Evolutionary conservation across 1,284 basidiomycete species (phyloP).

Genomic region (Malassezia furfur): DNA sequence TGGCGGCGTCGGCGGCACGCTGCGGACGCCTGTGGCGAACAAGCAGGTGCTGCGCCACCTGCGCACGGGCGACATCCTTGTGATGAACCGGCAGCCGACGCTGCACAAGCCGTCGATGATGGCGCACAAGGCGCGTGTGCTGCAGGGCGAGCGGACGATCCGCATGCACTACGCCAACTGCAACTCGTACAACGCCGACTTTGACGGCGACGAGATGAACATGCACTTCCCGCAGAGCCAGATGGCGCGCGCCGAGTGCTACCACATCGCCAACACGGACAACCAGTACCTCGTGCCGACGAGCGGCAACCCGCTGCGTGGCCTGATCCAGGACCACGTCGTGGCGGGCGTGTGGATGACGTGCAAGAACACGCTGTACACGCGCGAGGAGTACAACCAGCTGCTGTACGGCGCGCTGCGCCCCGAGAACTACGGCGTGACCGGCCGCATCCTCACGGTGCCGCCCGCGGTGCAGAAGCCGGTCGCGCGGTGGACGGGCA

Average conservation of each 20-base stretch:
- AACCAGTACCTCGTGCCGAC: constrained; percentile 98
- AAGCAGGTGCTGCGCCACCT: constrained; percentile 97
- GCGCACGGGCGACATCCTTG: constrained; percentile 85
- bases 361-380: constrained; percentile 86
- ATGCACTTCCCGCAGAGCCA: constrained; percentile 97
- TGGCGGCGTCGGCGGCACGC: constrained; percentile 36
- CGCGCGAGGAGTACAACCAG: constrained; percentile 91
- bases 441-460: constrained; percentile 66
- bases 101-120: constrained; percentile 99
- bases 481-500: constrained; percentile 85
- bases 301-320: constrained; percentile 91
- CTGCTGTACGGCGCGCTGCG: constrained; percentile 87
- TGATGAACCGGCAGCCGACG: constrained; percentile 96
- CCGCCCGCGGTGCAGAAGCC: constrained; percentile 90
- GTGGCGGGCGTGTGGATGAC: constrained; percentile 99
- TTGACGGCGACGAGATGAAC: constrained; percentile 99
- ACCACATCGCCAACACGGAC: constrained; percentile 83
- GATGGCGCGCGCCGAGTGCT: constrained; percentile 72
- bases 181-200: constrained; percentile 99
- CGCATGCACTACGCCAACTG: constrained; percentile 99
- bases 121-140: constrained; percentile 85
- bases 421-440: constrained; percentile 67
- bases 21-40: constrained; percentile 58
- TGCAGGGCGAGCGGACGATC: constrained; percentile 95
- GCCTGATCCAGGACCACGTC: constrained; percentile 97